Base-by-base conservation (phyloP, 306 rosid species). In the Urtica urens region DNA sequence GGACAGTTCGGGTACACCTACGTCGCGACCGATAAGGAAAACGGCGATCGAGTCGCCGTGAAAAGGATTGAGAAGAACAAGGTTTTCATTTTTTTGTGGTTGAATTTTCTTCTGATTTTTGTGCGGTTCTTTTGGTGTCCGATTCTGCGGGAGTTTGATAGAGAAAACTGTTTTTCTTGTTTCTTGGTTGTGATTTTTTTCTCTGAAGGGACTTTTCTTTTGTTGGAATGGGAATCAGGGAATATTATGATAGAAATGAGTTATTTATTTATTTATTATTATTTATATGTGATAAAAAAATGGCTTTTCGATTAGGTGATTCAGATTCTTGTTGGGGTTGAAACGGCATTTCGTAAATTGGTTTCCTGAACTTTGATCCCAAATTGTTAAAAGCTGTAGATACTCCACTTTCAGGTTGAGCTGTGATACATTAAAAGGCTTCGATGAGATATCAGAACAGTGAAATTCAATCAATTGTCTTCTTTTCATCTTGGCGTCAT, bases 1-100 rank as follows among this genome's bases (percentile, higher is more conserved):
- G 99, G 99, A 1, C 99, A 92, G 60, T 92, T 92, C 60, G 99
- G 99, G 16, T 92, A 92, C 39, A 92, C 99, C 7, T 92, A 82
- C 63, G 96, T 82, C 6, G 99, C 96, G 3, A 46, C 69, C 7
- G 86, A 85, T 58, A 80, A 70, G 67, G 70, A 50, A 2, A 85
- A 75, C 68, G 96, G 94, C 67, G 93, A 92, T 71, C 93, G 96
- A 14, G 99, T 92, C 14, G 99, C 94, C 16, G 99, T 92, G 3
- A 92, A 92, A 75, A 75, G 77, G 54, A 80, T 92, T 31, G 96
- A 92, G 53, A 92, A 92, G 76, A 70, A 30, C 50, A 92, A 92
- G 99, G 99, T 92, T 8, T 69, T 67, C 7, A 3, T 34, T 65
- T 19, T 20, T 40, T 49, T 39, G 28, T 46, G n/a, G n/a, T n/a